A percentile compares a stretch with the other conserved stretches of the same genome.
These are phyloP conservation scores for Acanthamoeba polyphaga DNA, from an alignment of 208 protist genomes.

Conservation along the genomic window DNA sequence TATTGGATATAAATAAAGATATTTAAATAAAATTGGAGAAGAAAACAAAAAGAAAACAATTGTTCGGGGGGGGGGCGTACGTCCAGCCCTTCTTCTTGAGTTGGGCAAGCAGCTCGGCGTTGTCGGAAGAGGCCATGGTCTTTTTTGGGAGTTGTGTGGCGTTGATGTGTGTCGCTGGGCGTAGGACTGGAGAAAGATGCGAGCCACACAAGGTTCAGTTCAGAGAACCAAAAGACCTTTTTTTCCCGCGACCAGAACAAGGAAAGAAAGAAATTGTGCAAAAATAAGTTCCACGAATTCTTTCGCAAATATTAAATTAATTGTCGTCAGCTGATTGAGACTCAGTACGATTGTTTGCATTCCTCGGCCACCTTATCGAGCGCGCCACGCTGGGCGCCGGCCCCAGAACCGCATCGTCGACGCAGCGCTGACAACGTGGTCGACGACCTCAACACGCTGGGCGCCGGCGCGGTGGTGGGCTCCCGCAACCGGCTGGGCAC, in stretches of 20 bases:
- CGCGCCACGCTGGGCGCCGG: background rate
- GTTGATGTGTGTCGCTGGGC: background rate
- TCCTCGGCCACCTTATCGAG: background rate
- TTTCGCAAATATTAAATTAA: no score
- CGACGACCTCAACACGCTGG: conserved; percentile 10
- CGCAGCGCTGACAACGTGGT: background rate
- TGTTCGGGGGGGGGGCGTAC: background rate
- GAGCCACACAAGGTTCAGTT: no score
- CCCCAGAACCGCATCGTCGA: background rate
- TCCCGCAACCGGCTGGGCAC: background rate
- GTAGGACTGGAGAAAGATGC: background rate
- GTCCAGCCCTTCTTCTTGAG: background rate
- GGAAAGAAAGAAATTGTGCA: no score
- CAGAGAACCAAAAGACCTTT: no score
- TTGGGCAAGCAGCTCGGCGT: background rate
- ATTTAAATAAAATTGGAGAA: no score
- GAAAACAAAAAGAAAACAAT: no score
- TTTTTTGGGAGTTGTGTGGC: background rate
- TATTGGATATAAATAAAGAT: no score
- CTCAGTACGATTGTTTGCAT: no score
- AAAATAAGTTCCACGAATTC: no score
- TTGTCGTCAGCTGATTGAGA: no score
- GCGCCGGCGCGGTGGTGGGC: background rate
- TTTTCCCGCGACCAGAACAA: no score
- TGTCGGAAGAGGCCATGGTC: background rate